phyloP scores from a whole-genome alignment of 2,329 filamentous ascomycete species.

The Penicillium sp. region DNA sequence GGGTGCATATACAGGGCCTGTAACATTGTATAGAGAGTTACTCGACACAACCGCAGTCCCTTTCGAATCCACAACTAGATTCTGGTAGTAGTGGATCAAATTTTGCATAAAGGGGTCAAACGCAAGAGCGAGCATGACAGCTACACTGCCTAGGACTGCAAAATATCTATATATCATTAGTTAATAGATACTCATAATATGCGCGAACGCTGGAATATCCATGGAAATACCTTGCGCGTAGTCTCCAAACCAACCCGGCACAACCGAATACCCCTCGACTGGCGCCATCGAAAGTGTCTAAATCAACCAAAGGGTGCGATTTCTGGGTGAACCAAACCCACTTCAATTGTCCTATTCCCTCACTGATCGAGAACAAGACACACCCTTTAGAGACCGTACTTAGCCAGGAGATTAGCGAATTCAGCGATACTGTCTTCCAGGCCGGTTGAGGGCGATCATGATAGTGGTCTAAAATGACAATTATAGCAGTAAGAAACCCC shows the following conservation, averaged over 20 bases:
- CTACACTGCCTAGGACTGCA: conserved; percentile 9
- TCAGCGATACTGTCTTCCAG: conserved; percentile 15
- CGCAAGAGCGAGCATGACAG: conserved; percentile 11
- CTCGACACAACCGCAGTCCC: neutral
- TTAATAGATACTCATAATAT: neutral
- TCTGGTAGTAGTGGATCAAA: conserved; percentile 7
- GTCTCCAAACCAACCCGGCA: conserved; percentile 13
- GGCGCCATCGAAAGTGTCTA: conserved; percentile 13
- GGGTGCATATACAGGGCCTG: neutral
- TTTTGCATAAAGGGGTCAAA: conserved; percentile 21
- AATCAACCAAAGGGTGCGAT: conserved; percentile 4
- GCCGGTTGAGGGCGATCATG: conserved; percentile 12
- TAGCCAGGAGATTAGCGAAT: conserved; percentile 18
- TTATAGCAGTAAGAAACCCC: conserved; percentile 6
- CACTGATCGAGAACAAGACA: conserved; percentile 12
- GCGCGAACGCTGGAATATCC: too few species aligned
- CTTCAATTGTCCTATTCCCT: conserved; percentile 17
- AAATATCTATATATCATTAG: conserved; percentile 13
- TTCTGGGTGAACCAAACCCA: conserved; percentile 20
- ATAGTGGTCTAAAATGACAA: conserved; percentile 9
- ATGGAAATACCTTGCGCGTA: neutral
- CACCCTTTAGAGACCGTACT: conserved; percentile 15
- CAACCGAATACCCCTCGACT: conserved; percentile 16
- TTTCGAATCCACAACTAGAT: neutral
- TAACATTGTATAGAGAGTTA: neutral